These are phyloP conservation scores for Monilinia vaccinii-corymbosi DNA, from an alignment of 2,329 filamentous ascomycete genomes.

Conservation along the genomic window DNA sequence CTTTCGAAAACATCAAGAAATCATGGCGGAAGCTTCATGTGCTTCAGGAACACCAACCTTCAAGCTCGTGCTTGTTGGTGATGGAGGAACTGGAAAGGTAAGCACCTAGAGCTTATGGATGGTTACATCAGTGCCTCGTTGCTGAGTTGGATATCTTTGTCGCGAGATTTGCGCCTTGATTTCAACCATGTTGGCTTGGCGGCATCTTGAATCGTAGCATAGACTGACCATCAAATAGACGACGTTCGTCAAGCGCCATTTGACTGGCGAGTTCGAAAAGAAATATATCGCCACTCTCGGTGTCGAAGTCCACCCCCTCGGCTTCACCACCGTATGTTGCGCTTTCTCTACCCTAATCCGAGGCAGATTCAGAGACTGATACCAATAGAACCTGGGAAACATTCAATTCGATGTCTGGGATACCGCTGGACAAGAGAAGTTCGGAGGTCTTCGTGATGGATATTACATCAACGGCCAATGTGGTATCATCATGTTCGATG, in stretches of 20 bases:
- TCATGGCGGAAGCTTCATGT: conserved; percentile 51
- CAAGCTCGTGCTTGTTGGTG: conserved; percentile 99
- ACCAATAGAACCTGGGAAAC: conserved; percentile 71
- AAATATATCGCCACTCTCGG: conserved; percentile 99
- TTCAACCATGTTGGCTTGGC: conserved; percentile 18
- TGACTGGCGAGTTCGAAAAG: conserved; percentile 99
- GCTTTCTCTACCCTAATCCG: neutral
- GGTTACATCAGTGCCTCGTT: conserved; percentile 1
- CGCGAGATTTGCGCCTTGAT: conserved; percentile 17
- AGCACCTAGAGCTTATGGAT: conserved; percentile 28
- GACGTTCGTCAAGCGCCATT: conserved; percentile 99
- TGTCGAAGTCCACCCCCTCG: conserved; percentile 98
- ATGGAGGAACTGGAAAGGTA: conserved; percentile 99
- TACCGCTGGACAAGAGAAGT: conserved; percentile 98
- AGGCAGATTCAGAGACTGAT: conserved; percentile 1
- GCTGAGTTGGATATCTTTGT: conserved; percentile 8
- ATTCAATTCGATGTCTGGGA: conserved; percentile 99
- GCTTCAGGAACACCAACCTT: conserved; percentile 63
- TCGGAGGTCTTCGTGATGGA: conserved; percentile 95
- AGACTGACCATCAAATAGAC: conserved; percentile 51
- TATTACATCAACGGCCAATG: conserved; percentile 99
- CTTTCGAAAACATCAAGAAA: conserved; percentile 24
- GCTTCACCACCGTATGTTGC: conserved; percentile 86
- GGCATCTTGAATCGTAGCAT: conserved; percentile 7
- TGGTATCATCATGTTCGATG: conserved; percentile 99